Evolutionary conservation across 352 stramenopile species (phyloP).

Genomic region (Pythium vanterpoolii): DNA sequence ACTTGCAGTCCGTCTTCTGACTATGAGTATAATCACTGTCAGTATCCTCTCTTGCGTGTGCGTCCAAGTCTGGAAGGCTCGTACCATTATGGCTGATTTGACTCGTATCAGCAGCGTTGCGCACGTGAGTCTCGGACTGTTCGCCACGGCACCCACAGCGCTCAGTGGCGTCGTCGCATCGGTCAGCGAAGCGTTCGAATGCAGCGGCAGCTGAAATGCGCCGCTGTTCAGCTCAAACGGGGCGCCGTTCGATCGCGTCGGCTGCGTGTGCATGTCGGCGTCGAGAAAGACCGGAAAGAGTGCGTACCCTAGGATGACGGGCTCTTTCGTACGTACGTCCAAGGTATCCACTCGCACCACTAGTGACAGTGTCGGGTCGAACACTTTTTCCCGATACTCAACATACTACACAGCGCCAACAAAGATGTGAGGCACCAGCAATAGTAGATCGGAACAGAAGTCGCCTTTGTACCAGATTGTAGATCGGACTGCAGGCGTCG

Average conservation of each 20-base stretch:
- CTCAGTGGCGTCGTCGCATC: conserved; percentile 32
- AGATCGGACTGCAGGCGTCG: conserved; percentile 42
- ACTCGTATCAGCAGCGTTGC: conserved; percentile 77
- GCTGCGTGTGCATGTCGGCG: conserved; percentile 46
- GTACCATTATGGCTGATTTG: conserved; percentile 41
- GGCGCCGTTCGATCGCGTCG: conserved; percentile 38
- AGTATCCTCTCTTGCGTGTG: too few relatives aligned
- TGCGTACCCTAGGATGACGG: conserved; percentile 75
- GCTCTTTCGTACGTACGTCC: conserved; percentile 41
- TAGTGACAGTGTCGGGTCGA: conserved; percentile 82
- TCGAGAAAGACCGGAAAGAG: conserved; percentile 74
- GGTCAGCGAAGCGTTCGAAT: conserved; percentile 38
- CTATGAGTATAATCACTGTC: too few relatives aligned
- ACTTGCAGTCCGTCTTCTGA: conserved; percentile 56
- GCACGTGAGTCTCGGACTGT: conserved; percentile 62
- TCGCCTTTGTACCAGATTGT: conserved; percentile 40
- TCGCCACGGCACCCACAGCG: conserved; percentile 29
- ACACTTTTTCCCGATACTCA: conserved; percentile 70
- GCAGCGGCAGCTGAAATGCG: conserved; percentile 76
- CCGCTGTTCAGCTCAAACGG: conserved; percentile 68
- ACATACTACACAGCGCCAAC: conserved; percentile 47
- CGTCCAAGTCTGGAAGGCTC: too few relatives aligned
- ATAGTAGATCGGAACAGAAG: not conserved
- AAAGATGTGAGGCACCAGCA: not conserved
- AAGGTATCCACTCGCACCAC: conserved; percentile 85